Base-by-base conservation (phyloP, 768 basidiomycete species). In the Tremella fuciformis region DNA sequence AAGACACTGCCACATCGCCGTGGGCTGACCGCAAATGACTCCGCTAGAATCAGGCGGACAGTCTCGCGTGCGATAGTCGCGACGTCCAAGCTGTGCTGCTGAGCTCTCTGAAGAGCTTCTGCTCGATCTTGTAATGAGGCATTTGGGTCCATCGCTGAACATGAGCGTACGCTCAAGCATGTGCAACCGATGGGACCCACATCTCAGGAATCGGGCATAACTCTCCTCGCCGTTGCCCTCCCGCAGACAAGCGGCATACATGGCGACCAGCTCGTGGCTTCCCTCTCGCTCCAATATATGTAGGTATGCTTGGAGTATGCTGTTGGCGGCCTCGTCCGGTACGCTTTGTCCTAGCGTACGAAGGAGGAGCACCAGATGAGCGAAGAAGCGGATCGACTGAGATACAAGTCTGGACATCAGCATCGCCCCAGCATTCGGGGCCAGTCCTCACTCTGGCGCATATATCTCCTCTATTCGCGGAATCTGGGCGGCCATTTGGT, bases 171-270 rank as follows among this genome's bases (percentile, higher is more conserved):
- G 13, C 19, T 9, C 9, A 18, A 52, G 8, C 53, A 40, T 53
- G 42, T 40, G 16, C 3, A 13, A 22, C 24, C 2, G 16, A 11
- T 48, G 4, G 18, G 19, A 18, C 79, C 65, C 40, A 78, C 79
- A 58, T 26, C 88, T 84, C 21, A 98, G 81, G 85, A 92, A 97
- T 66, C 86, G 80, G 0, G 92, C 91, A 66, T 97, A 98, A 37
- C 90, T 86, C 67, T 91, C 88, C 38, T 94, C 85, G 1, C 91
- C 91, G 63, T 61, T 71, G n/a, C 91, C 90, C 68, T 90, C 87
- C 6, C 91, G 89, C 19, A 98, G 79, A 25, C 89, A 89, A 13
- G 89, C 85, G 6, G 91, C 91, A 74, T 99, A 98, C 81, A 96
- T 84, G 0, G 94, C 92, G 13, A 98, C 91, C 16, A 98, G 82